These are phyloP conservation scores for Phytophthora capsici DNA, from an alignment of 352 stramenopile species.

Conservation along the genomic window DNA sequence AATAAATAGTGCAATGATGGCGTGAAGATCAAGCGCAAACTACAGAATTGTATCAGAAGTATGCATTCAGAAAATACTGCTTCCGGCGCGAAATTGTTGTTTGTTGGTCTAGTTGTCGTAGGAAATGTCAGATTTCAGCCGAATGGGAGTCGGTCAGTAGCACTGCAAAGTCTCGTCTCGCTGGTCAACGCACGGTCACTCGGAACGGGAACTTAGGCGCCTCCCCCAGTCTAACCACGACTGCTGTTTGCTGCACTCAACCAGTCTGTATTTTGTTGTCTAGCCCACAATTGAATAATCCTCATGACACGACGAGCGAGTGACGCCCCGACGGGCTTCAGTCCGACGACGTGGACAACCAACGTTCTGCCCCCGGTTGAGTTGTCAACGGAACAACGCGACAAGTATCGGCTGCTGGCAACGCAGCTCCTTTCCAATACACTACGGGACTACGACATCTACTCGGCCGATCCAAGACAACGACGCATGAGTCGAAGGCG, in stretches of 20 bases:
- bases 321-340: conserved; percentile 15
- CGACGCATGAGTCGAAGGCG: conserved; percentile 38
- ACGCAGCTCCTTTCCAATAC: conserved; percentile 38
- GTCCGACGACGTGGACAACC: conserved; percentile 35
- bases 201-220: conserved; percentile 13
- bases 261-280: conserved; percentile 32
- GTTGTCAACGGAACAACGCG: conserved; percentile 23
- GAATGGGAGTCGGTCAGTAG: conserved; percentile 18
- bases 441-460: conserved; percentile 40
- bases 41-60: neutral
- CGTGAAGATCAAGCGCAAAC: neutral
- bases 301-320: conserved; percentile 22
- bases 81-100: neutral
- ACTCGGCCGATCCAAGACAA: conserved; percentile 37
- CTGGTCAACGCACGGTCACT: conserved; percentile 5
- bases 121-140: conserved; percentile 29
- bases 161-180: conserved; percentile 14
- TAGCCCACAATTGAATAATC: conserved; percentile 9
- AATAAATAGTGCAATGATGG: conserved; percentile 5
- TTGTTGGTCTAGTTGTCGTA: neutral
- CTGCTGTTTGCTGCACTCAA: neutral
- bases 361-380: conserved; percentile 27
- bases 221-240: conserved; percentile 6
- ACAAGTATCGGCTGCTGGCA: conserved; percentile 34
- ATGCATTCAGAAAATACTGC: neutral